A percentile compares a stretch with the other conserved stretches of the same genome.
Evolutionary conservation across 176 grass and related monocot genomes (phyloP).

Genomic region (Carex pumila): DNA sequence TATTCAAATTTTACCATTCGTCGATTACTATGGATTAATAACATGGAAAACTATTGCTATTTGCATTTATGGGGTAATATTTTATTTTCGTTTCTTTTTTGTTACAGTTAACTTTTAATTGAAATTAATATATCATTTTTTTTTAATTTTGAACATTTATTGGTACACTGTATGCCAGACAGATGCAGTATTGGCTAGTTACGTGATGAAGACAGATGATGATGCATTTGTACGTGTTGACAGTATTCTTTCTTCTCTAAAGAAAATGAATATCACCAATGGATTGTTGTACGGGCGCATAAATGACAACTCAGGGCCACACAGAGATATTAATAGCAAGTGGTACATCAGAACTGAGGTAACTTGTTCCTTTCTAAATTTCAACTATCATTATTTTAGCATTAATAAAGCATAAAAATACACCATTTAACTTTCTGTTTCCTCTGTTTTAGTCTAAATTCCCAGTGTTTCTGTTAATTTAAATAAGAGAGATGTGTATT

Average conservation of each 20-base stretch:
- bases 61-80: slow-evolving; percentile 85
- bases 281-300: slow-evolving; percentile 82
- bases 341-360: slow-evolving; percentile 82
- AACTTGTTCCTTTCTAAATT: slow-evolving; percentile 20
- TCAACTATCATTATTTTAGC: neutral
- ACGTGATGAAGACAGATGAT: slow-evolving; percentile 97
- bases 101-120: neutral
- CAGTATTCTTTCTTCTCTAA: slow-evolving; percentile 54
- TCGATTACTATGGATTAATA: slow-evolving; percentile 86
- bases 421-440: neutral
- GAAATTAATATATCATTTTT: neutral
- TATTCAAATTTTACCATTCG: slow-evolving; percentile 71
- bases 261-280: slow-evolving; percentile 42
- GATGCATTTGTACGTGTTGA: slow-evolving; percentile 98
- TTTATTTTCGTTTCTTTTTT: neutral
- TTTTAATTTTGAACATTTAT: slow-evolving; percentile 9
- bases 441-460: neutral
- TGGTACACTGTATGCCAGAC: slow-evolving; percentile 32
- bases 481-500: neutral
- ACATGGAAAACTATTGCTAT: slow-evolving; percentile 95
- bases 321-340: slow-evolving; percentile 72
- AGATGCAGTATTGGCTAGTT: slow-evolving; percentile 56
- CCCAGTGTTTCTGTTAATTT: neutral
- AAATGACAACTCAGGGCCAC: slow-evolving; percentile 57
- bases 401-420: neutral